Percentiles rank a stretch among this genome's conserved stretches.
phyloP scores from a whole-genome alignment of 2,329 filamentous ascomycete genomes.

The Ramularia collo-cygni region DNA sequence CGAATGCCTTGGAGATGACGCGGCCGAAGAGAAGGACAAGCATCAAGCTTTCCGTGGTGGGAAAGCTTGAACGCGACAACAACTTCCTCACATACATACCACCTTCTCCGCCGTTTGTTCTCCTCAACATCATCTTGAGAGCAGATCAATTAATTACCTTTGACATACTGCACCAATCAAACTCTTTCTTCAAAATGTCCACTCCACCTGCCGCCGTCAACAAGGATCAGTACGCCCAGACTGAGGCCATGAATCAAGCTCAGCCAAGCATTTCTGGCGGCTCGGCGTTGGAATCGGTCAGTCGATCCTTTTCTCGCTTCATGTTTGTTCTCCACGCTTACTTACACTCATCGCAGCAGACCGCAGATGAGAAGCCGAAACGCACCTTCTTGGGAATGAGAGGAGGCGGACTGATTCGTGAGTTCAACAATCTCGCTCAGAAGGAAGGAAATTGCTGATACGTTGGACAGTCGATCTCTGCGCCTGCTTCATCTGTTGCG shows the following conservation, averaged over 20 bases:
- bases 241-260: constrained; percentile 3
- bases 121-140: too few species aligned
- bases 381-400: constrained; percentile 24
- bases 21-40: background rate
- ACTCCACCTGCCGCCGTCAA: too few species aligned
- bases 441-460: background rate
- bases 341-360: constrained; percentile 5
- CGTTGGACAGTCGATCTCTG: constrained; percentile 21
- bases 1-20: constrained; percentile 2
- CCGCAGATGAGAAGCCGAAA: constrained; percentile 18
- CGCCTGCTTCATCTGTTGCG: constrained; percentile 28
- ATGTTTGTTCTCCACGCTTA: too few species aligned
- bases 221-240: background rate
- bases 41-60: background rate
- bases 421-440: constrained; percentile 4
- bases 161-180: too few species aligned
- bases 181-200: too few species aligned
- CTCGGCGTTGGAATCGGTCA: constrained; percentile 1
- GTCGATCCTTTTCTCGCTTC: constrained; percentile 3
- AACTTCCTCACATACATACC: background rate
- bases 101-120: too few species aligned
- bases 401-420: constrained; percentile 23
- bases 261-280: too few species aligned
- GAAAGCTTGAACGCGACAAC: constrained; percentile 1
- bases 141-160: too few species aligned